Base-by-base conservation (phyloP, 345 rosid species). In the Populus ilicifolia region DNA sequence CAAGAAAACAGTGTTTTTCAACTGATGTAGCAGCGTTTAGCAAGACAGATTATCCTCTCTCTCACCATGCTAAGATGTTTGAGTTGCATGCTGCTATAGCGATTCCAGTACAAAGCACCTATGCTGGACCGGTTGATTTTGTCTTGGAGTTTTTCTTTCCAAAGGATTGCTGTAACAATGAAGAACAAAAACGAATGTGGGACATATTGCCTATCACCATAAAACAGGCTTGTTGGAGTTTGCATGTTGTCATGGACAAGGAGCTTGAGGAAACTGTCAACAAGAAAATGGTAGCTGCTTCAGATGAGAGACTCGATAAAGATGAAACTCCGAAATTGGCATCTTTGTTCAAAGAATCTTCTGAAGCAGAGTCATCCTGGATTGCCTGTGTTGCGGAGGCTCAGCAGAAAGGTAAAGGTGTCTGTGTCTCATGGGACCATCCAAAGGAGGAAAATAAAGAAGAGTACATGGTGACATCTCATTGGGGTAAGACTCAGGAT, bases 131-230 rank as follows among this genome's bases (percentile, higher is more conserved):
- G 5, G 82, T 84, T 78, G 98, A 90, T 76, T 90, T 93, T 80
- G 92, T 94, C 74, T 75, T 94, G 83, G 98, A 94, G 80, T 84
- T 93, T 35, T 94, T 91, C 89, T 85, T 95, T 85, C 96, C 96
- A 68, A 86, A 88, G 76, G 86, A 90, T 48, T 89, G 94, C 80
- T 83, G 74, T 16, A 86, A 84, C 74, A 71, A 78, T 30, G 80
- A 84, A 77, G 84, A 89, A 12, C 90, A 87, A 73, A 85, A 82
- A 69, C 85, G 36, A 80, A 71, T 88, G 86, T 83, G 86, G 73
- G 89, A 83, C 67, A 83, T 84, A 44, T 74, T 95, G 80, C 85
- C 87, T 71, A 52, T 59, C 62, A 80, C 86, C 62, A 74, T 89
- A 82, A 88, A 86, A 78, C 88, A 84, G 80, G 85, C 88, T 72